These are phyloP conservation scores for Globisporangium takayamanum DNA, from an alignment of 352 stramenopile genomes.

Conservation along the genomic window DNA sequence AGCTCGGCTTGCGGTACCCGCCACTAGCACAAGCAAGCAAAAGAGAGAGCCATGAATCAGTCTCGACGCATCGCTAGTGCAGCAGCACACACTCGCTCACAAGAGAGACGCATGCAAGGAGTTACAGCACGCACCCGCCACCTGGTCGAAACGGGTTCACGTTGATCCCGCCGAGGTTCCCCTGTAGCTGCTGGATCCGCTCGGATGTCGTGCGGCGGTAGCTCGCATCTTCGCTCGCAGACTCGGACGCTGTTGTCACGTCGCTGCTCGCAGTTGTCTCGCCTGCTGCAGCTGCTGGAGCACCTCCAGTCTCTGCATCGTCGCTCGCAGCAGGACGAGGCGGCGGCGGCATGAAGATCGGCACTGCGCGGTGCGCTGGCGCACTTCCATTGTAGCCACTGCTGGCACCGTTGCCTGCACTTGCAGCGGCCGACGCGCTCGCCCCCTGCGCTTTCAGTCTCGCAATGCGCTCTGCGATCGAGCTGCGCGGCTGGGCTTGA, in stretches of 20 bases:
- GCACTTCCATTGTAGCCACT: slow-evolving; percentile 4
- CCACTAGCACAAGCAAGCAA: slow-evolving; percentile 9
- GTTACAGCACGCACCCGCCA: slow-evolving; percentile 16
- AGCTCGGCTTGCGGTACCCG: slow-evolving; percentile 34
- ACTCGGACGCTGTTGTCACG: neutral
- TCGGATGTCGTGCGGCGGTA: slow-evolving; percentile 27
- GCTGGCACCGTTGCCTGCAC: neutral
- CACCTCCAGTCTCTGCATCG: neutral
- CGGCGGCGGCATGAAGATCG: slow-evolving; percentile 13
- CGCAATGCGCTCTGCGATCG: slow-evolving; percentile 74
- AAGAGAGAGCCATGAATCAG: neutral
- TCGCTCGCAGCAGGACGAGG: slow-evolving; percentile 14
- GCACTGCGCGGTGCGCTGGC: slow-evolving; percentile 9
- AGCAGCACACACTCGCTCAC: neutral
- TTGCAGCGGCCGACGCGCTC: slow-evolving; percentile 21
- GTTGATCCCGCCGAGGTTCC: slow-evolving; percentile 75
- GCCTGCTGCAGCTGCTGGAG: neutral
- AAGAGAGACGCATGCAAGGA: neutral
- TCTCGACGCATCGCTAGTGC: neutral
- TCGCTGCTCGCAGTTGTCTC: slow-evolving; percentile 1
- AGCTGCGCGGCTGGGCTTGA: slow-evolving; percentile 21
- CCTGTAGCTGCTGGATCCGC: slow-evolving; percentile 74
- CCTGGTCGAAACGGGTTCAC: slow-evolving; percentile 73
- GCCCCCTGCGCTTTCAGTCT: slow-evolving; percentile 64
- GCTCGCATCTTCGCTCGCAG: slow-evolving; percentile 10